Percentiles rank a stretch among this genome's conserved stretches.
phyloP scores from a whole-genome alignment of 148 eudicot species.

The Pouteria glomerata region DNA sequence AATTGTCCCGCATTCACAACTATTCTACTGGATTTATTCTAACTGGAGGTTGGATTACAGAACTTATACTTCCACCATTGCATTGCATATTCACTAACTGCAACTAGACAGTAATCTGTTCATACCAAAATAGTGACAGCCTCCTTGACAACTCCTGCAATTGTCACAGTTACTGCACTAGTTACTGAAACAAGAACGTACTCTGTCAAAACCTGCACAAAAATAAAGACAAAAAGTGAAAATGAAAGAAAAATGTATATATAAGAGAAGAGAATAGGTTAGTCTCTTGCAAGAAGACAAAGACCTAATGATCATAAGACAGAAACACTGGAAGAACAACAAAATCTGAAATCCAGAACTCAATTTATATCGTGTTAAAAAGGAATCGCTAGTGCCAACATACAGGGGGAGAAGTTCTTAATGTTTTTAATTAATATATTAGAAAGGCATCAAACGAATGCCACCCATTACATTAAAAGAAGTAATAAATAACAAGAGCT shows the following conservation, averaged over 20 bases:
- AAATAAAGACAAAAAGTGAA: conserved; percentile 3
- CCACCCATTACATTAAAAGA: no score
- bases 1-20: no score
- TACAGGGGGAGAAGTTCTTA: neutral
- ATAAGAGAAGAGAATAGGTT: neutral
- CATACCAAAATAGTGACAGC: conserved; percentile 90
- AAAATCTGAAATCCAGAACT: neutral
- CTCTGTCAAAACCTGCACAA: conserved; percentile 82
- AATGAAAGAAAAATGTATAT: neutral
- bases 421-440: no score
- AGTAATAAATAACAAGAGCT: neutral
- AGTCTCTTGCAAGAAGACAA: neutral
- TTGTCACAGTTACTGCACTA: conserved; percentile 96
- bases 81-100: neutral
- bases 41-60: neutral
- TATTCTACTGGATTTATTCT: neutral
- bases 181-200: conserved; percentile 85
- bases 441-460: no score
- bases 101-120: conserved; percentile 5
- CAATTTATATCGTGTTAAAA: neutral
- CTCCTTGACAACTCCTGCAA: conserved; percentile 97
- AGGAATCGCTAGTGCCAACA: neutral
- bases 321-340: neutral
- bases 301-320: neutral
- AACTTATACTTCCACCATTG: neutral